These are phyloP conservation scores for Dactylis glomerata DNA, from an alignment of 176 grass and related monocot genomes.

Conservation along the genomic window DNA sequence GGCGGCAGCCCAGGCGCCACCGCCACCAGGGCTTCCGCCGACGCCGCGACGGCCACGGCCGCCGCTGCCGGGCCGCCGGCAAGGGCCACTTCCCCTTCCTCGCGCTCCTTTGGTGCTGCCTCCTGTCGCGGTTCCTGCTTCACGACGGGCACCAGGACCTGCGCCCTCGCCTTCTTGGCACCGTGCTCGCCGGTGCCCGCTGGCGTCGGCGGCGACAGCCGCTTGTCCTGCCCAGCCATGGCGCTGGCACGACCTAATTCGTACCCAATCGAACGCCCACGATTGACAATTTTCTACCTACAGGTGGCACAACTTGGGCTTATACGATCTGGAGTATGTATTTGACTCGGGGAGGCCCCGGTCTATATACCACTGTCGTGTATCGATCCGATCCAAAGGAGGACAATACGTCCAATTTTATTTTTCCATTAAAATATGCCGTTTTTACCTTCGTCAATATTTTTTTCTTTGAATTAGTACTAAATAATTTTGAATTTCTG, in stretches of 20 bases:
- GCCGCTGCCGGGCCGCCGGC: neutral
- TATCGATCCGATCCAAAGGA: too few species aligned
- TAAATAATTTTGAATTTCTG: too few species aligned
- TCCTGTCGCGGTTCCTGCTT: neutral
- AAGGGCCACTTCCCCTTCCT: neutral
- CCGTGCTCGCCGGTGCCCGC: neutral
- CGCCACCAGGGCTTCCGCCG: neutral
- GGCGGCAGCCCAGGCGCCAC: neutral
- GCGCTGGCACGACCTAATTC: neutral
- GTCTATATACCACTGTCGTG: too few species aligned
- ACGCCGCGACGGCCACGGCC: neutral
- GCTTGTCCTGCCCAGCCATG: neutral
- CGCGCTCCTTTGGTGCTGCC: neutral
- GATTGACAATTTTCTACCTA: neutral
- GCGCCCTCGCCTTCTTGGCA: neutral
- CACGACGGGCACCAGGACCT: neutral
- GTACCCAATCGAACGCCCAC: neutral
- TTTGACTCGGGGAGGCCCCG: too few species aligned
- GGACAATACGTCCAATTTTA: too few species aligned
- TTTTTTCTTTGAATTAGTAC: too few species aligned
- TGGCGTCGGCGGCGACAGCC: neutral
- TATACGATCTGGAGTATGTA: too few species aligned
- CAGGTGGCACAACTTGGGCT: neutral
- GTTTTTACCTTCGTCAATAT: too few species aligned
- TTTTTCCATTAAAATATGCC: too few species aligned